phyloP scores from a whole-genome alignment of 345 rosid genomes.

The Citrus sp. region DNA sequence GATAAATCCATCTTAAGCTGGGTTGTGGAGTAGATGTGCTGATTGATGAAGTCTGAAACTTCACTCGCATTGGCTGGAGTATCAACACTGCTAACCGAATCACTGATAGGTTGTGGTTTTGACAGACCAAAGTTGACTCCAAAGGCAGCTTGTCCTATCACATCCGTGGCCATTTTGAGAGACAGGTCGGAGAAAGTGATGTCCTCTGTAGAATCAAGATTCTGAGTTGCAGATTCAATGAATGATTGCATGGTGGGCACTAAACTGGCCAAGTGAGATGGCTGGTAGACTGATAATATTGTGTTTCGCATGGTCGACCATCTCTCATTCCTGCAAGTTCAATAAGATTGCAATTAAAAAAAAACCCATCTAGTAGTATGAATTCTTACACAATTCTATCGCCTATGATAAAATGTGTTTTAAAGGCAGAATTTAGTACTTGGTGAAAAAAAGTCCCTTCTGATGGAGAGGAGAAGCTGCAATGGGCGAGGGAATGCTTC shows the following conservation, averaged over 20 bases:
- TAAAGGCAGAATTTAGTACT: conserved; percentile 25
- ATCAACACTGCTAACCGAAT: conserved; percentile 6
- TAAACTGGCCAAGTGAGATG: conserved; percentile 75
- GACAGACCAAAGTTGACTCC: conserved; percentile 81
- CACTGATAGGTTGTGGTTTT: conserved; percentile 25
- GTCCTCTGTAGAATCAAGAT: conserved; percentile 47
- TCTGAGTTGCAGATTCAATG: conserved; percentile 58
- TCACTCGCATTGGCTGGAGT: conserved; percentile 28
- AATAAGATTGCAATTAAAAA: neutral
- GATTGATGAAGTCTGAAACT: conserved; percentile 66
- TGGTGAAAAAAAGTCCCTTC: conserved; percentile 95
- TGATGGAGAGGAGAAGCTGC: conserved; percentile 93
- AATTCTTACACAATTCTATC: neutral
- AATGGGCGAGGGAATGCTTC: conserved; percentile 95
- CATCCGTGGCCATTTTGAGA: conserved; percentile 81
- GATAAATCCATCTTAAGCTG: conserved; percentile 93
- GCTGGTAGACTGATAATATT: conserved; percentile 77
- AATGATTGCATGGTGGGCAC: conserved; percentile 73
- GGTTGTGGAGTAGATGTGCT: conserved; percentile 86
- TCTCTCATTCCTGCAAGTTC: conserved; percentile 58
- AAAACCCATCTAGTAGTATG: neutral
- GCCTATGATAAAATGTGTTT: neutral
- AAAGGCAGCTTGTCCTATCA: conserved; percentile 87
- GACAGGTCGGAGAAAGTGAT: conserved; percentile 64
- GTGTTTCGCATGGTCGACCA: conserved; percentile 93